phyloP scores from a whole-genome alignment of 164 flowering plant species.

The Chloranthus sessilifolius region DNA sequence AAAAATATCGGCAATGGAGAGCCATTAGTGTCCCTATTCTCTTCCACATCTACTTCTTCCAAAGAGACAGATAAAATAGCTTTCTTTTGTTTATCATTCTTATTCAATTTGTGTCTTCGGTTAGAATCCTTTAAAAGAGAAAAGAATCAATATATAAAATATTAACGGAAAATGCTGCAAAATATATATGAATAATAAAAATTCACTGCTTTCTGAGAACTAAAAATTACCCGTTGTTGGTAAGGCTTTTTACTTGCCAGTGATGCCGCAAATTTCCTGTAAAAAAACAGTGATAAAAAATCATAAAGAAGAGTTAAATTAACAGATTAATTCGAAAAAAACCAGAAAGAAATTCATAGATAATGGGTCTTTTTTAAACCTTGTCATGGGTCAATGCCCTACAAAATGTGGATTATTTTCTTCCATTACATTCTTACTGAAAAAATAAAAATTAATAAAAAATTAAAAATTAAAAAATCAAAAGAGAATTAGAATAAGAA shows the following conservation, averaged over 20 bases:
- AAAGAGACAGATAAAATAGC: conserved; percentile 11
- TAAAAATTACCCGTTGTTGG: conserved; percentile 32
- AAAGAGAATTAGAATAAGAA: too few species aligned
- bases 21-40: conserved; percentile 22
- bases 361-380: too few species aligned
- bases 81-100: conserved; percentile 12
- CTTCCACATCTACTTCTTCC: conserved; percentile 57
- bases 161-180: background rate
- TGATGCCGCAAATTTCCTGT: conserved; percentile 83
- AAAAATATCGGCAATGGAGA: conserved; percentile 49
- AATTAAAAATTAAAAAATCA: too few species aligned
- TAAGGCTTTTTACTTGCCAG: conserved; percentile 34
- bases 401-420: too few species aligned
- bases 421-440: too few species aligned
- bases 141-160: too few species aligned
- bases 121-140: conserved; percentile 29
- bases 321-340: background rate
- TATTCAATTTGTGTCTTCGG: background rate
- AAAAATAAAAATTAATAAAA: too few species aligned
- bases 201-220: background rate
- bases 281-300: conserved; percentile 9
- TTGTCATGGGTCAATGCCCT: too few species aligned
- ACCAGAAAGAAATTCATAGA: background rate
- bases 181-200: background rate
- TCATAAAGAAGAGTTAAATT: background rate